Evolutionary conservation across 352 stramenopile genomes (phyloP).

Genomic region (Elongisporangium prolatum): DNA sequence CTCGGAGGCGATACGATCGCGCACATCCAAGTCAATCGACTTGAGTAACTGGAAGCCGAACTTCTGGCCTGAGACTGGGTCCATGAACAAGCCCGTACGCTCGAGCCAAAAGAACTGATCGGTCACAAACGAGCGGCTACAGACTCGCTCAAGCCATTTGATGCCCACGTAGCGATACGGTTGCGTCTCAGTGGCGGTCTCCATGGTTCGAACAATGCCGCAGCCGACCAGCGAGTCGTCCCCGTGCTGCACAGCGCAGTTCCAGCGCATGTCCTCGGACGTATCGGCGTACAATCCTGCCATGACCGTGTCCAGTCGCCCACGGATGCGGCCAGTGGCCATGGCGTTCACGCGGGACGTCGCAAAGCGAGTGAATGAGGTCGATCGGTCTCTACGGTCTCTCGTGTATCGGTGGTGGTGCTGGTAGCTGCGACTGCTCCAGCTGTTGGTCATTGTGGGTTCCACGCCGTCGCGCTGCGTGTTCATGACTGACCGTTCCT

Average conservation of each 20-base stretch:
- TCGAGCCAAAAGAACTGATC: constrained; percentile 65
- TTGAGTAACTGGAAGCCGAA: constrained; percentile 67
- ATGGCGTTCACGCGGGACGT: constrained; percentile 52
- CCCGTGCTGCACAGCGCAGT: constrained; percentile 48
- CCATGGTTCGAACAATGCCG: constrained; percentile 44
- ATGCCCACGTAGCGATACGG: constrained; percentile 54
- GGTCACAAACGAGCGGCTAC: constrained; percentile 17
- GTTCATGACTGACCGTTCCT: constrained; percentile 22
- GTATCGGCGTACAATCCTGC: constrained; percentile 41
- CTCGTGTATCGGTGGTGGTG: neutral
- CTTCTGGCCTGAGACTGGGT: constrained; percentile 9
- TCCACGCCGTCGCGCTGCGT: constrained; percentile 8
- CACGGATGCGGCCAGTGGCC: constrained; percentile 34
- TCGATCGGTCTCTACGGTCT: constrained; percentile 2
- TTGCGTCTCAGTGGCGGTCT: constrained; percentile 16
- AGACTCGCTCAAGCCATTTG: constrained; percentile 51
- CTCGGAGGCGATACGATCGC: constrained; percentile 7
- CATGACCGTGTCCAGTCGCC: constrained; percentile 48
- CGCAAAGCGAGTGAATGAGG: constrained; percentile 13
- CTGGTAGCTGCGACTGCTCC: constrained; percentile 1
- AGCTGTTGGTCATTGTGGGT: constrained; percentile 6
- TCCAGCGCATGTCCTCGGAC: constrained; percentile 28
- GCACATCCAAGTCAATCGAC: constrained; percentile 37
- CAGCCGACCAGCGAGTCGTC: constrained; percentile 26
- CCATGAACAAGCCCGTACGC: constrained; percentile 19